Evolutionary conservation across 2,329 filamentous ascomycete genomes (phyloP).

Genomic region (Purpureocillium lavendulum): DNA sequence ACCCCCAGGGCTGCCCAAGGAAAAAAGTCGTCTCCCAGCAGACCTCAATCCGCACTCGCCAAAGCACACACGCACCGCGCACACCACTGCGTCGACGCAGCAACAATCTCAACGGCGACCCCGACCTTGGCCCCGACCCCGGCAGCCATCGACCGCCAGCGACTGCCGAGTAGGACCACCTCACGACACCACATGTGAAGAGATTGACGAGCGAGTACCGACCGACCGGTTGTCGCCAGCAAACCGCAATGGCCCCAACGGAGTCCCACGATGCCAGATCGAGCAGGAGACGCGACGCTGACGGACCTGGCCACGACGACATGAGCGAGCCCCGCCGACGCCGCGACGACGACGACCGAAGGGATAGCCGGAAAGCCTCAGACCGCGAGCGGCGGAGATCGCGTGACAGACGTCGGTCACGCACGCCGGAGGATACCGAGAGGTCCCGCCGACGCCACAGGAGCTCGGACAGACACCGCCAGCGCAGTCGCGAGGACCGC

Average conservation of each 20-base stretch:
- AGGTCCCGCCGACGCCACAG: conserved; percentile 7
- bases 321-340: conserved; percentile 3
- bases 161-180: too few species aligned
- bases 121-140: too few species aligned
- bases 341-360: conserved; percentile 11
- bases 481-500: conserved; percentile 16
- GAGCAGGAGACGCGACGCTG: conserved; percentile 4
- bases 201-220: too few species aligned
- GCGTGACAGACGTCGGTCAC: conserved; percentile 22
- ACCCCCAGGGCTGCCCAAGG: too few species aligned
- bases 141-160: too few species aligned
- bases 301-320: background rate
- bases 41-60: background rate
- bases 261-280: conserved; percentile 12
- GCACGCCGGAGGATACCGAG: conserved; percentile 18
- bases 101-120: conserved; percentile 6
- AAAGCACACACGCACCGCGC: background rate
- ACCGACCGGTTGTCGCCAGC: too few species aligned
- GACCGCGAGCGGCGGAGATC: conserved; percentile 18
- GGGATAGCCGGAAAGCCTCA: conserved; percentile 10
- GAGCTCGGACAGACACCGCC: conserved; percentile 12
- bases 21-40: too few species aligned
- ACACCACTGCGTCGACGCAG: background rate
- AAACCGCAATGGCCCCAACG: conserved; percentile 16
- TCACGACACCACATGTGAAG: too few species aligned